phyloP scores from a whole-genome alignment of 179 eudicot genomes.

The Carnegiea gigantea region DNA sequence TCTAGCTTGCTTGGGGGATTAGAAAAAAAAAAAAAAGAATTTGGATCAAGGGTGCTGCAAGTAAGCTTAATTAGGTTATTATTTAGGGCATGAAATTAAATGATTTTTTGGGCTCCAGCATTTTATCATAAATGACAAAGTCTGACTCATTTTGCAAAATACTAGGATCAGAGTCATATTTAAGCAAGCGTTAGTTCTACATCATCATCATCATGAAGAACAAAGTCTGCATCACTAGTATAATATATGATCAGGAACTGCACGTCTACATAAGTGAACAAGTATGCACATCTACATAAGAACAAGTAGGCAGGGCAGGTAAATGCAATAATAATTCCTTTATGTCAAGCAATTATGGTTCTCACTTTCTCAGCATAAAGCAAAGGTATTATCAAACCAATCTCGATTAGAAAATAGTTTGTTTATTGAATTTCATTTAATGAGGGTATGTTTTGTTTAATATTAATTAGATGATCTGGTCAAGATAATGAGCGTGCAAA shows the following conservation, averaged over 20 bases:
- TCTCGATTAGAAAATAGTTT: background rate
- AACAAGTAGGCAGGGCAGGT: conserved; percentile 12
- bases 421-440: background rate
- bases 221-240: no score
- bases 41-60: no score
- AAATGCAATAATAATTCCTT: conserved; percentile 21
- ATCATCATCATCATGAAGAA: conserved; percentile 1
- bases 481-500: background rate
- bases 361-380: conserved; percentile 14
- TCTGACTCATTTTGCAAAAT: background rate
- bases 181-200: background rate
- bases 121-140: background rate
- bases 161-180: conserved; percentile 5
- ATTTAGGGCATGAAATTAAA: no score
- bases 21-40: no score
- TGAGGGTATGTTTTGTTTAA: background rate
- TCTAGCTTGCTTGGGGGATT: background rate
- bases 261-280: background rate
- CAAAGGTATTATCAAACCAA: background rate
- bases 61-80: no score
- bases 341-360: conserved; percentile 23
- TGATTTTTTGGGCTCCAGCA: background rate
- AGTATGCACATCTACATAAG: conserved; percentile 1
- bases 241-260: background rate
- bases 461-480: background rate